phyloP scores from a whole-genome alignment of 148 eudicot species.

The Nyssa sinensis region DNA sequence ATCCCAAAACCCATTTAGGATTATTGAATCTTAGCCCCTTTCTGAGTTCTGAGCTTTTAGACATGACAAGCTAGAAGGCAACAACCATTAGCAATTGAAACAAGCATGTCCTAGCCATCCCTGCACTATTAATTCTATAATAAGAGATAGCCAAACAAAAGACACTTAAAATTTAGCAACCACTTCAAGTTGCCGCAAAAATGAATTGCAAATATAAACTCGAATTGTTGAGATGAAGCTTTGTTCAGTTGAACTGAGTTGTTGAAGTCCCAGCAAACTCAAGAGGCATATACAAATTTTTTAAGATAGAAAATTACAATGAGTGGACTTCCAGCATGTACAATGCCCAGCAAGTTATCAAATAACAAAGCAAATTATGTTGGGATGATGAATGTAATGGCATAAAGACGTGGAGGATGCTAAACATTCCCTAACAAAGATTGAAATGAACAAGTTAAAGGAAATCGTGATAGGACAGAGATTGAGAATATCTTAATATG shows the following conservation, averaged over 20 bases:
- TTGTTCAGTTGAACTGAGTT: not conserved
- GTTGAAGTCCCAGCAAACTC: not conserved
- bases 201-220: slow-evolving; percentile 1
- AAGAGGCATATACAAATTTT: not conserved
- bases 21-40: not conserved
- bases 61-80: not conserved
- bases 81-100: not conserved
- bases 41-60: not conserved
- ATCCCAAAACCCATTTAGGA: not conserved
- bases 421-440: not conserved
- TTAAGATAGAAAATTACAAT: not conserved
- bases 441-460: not conserved
- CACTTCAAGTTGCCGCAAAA: slow-evolving; percentile 3
- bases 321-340: not conserved
- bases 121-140: not conserved
- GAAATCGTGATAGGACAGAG: not conserved
- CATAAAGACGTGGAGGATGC: slow-evolving; percentile 1
- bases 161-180: not conserved
- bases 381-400: slow-evolving; percentile 9
- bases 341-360: not conserved
- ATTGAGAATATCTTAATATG: not conserved
- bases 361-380: not conserved
- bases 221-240: not conserved
- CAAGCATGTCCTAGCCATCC: not conserved
- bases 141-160: not conserved